These are phyloP conservation scores for Mikania micrantha DNA, from an alignment of 129 eudicot species.

Conservation along the genomic window DNA sequence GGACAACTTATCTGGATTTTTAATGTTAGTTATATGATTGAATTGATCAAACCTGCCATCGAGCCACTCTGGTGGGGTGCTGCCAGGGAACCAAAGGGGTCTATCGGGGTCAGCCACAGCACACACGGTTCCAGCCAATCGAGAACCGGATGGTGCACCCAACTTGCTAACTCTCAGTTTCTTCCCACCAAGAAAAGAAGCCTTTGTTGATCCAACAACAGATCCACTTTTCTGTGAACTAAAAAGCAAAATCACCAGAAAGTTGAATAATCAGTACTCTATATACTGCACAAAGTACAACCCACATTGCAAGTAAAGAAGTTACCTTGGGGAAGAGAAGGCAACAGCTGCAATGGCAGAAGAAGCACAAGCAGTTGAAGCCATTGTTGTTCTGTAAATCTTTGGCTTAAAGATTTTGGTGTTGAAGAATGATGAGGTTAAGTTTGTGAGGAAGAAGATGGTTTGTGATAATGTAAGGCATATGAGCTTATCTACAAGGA, in stretches of 20 bases:
- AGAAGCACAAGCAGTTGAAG: slow-evolving; percentile 83
- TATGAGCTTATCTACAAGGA: slow-evolving; percentile 65
- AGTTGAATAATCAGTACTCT: not conserved
- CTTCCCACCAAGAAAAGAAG: slow-evolving; percentile 78
- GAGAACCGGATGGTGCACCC: slow-evolving; percentile 28
- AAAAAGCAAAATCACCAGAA: not conserved
- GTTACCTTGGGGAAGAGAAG: slow-evolving; percentile 68
- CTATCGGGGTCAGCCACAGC: slow-evolving; percentile 86
- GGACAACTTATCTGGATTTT: no score
- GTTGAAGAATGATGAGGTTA: not conserved
- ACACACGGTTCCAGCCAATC: slow-evolving; percentile 38
- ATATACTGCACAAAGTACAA: not conserved
- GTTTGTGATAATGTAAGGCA: slow-evolving; percentile 27
- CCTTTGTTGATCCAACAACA: slow-evolving; percentile 58
- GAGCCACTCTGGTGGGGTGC: slow-evolving; percentile 98
- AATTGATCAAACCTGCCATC: slow-evolving; percentile 66
- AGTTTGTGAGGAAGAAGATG: slow-evolving; percentile 24
- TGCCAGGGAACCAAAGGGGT: slow-evolving; percentile 99
- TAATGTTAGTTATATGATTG: not conserved
- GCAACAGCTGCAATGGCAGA: slow-evolving; percentile 88
- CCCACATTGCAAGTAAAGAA: not conserved
- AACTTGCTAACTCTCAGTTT: slow-evolving; percentile 52
- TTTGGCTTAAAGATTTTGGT: slow-evolving; percentile 11
- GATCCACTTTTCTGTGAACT: slow-evolving; percentile 72
- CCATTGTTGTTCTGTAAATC: slow-evolving; percentile 52